phyloP scores from a whole-genome alignment of 2,329 filamentous ascomycete genomes.

The Fusarium ramigenum region DNA sequence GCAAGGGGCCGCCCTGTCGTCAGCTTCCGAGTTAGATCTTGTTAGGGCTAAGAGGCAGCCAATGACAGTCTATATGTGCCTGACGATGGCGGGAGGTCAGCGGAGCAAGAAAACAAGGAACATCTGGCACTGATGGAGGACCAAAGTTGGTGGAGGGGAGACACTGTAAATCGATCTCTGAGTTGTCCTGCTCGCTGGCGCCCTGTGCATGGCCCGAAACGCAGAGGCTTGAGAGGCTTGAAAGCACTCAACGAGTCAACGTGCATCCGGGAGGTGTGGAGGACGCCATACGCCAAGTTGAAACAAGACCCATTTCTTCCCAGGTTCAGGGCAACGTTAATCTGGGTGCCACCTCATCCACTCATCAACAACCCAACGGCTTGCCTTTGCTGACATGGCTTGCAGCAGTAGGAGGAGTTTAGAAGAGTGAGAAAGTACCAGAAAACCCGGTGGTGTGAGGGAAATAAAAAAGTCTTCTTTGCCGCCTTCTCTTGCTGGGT shows the following conservation, averaged over 20 bases:
- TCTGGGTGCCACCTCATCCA: slow-evolving; percentile 27
- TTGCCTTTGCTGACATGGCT: slow-evolving; percentile 11
- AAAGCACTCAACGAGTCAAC: slow-evolving; percentile 25
- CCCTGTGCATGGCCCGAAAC: slow-evolving; percentile 33
- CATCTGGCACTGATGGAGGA: slow-evolving; percentile 1
- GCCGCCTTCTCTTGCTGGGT: slow-evolving; percentile 22
- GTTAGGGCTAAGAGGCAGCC: slow-evolving; percentile 41
- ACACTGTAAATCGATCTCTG: slow-evolving; percentile 19
- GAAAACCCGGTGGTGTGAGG: slow-evolving; percentile 21
- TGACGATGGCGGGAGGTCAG: slow-evolving; percentile 21
- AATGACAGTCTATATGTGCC: slow-evolving; percentile 38
- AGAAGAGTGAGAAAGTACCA: slow-evolving; percentile 7
- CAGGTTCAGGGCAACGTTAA: slow-evolving; percentile 21
- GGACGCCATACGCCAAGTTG: slow-evolving; percentile 28
- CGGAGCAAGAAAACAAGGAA: slow-evolving; percentile 21
- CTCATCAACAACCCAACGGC: slow-evolving; percentile 16
- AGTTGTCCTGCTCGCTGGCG: slow-evolving; percentile 20
- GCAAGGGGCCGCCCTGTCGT: slow-evolving; percentile 37
- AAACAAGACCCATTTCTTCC: slow-evolving; percentile 33
- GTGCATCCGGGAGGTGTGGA: slow-evolving; percentile 32
- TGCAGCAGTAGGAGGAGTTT: slow-evolving; percentile 18
- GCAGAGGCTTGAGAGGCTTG: slow-evolving; percentile 28
- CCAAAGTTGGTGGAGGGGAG: slow-evolving; percentile 4
- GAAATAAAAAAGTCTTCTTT: slow-evolving; percentile 31
- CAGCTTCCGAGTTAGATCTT: slow-evolving; percentile 37